These are phyloP conservation scores for Hanseniaspora singularis DNA, from an alignment of 805 yeast species.

Conservation along the genomic window DNA sequence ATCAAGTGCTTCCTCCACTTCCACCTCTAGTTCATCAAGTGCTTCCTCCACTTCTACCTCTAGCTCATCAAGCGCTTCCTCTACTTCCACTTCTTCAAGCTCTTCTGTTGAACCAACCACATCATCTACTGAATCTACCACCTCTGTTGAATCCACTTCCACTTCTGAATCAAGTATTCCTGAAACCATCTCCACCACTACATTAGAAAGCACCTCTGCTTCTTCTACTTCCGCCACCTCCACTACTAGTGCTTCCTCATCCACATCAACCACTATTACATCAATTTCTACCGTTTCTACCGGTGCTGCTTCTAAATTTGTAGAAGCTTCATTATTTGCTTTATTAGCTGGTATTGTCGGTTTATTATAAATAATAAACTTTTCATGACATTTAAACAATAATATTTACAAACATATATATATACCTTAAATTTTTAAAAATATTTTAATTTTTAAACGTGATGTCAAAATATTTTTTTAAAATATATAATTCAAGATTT, in stretches of 20 bases:
- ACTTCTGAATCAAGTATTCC: conserved; percentile 23
- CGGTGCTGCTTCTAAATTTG: conserved; percentile 23
- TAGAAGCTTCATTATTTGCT: conserved; percentile 22
- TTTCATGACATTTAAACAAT: too few relatives aligned
- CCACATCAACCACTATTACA: conserved; percentile 38
- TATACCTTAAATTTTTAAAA: neutral
- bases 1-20: conserved; percentile 17
- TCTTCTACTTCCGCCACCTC: conserved; percentile 42
- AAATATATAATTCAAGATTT: too few relatives aligned
- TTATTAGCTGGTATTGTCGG: conserved; percentile 24
- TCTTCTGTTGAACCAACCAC: conserved; percentile 21
- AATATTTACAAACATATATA: neutral
- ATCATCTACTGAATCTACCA: conserved; percentile 19
- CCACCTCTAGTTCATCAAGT: conserved; percentile 20
- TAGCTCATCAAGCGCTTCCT: conserved; percentile 22
- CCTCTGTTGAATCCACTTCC: conserved; percentile 20
- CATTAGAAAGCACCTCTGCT: conserved; percentile 43
- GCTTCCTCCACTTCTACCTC: conserved; percentile 20
- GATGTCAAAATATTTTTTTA: too few relatives aligned
- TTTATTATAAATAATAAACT: conserved; percentile 19
- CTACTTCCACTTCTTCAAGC: conserved; percentile 19
- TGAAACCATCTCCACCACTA: conserved; percentile 18
- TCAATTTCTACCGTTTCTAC: conserved; percentile 36
- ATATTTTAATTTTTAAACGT: too few relatives aligned
- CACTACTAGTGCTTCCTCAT: conserved; percentile 35